phyloP scores from a whole-genome alignment of 129 eudicot species.

The Ambrosia artemisiifolia region DNA sequence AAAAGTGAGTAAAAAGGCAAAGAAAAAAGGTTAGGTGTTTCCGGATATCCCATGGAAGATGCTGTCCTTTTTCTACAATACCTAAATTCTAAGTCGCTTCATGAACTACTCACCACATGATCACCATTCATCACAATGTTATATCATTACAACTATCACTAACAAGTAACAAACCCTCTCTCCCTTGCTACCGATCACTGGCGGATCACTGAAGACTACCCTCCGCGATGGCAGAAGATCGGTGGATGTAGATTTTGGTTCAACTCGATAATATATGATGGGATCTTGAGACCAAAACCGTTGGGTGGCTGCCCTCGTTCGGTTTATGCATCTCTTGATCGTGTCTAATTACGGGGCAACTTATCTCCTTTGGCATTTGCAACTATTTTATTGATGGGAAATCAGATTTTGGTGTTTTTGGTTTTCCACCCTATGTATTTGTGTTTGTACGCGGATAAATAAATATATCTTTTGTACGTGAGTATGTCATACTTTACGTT shows the following conservation, averaged over 20 bases:
- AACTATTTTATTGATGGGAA: neutral
- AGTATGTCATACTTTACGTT: too few relatives aligned
- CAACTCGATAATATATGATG: constrained; percentile 21
- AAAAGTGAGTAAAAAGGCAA: neutral
- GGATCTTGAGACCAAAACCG: neutral
- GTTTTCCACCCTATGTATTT: constrained; percentile 17
- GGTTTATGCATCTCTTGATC: constrained; percentile 9
- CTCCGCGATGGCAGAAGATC: constrained; percentile 21
- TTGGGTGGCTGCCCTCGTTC: neutral
- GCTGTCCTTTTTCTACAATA: constrained; percentile 27
- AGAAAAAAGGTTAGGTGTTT: constrained; percentile 14
- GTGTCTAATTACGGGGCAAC: constrained; percentile 31
- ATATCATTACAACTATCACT: constrained; percentile 15
- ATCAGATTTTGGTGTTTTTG: constrained; percentile 25
- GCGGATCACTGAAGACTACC: neutral
- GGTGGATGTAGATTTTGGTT: constrained; percentile 3
- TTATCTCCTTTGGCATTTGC: constrained; percentile 39
- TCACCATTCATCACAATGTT: constrained; percentile 5
- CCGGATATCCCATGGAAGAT: constrained; percentile 39
- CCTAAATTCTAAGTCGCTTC: constrained; percentile 19
- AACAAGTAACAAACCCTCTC: constrained; percentile 26
- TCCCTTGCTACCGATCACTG: neutral
- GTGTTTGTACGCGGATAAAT: constrained; percentile 10
- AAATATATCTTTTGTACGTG: neutral
- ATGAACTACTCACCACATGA: neutral